Conservation (phyloP, 78 protist genomes). For the Salpingoeca rosetta region DNA sequence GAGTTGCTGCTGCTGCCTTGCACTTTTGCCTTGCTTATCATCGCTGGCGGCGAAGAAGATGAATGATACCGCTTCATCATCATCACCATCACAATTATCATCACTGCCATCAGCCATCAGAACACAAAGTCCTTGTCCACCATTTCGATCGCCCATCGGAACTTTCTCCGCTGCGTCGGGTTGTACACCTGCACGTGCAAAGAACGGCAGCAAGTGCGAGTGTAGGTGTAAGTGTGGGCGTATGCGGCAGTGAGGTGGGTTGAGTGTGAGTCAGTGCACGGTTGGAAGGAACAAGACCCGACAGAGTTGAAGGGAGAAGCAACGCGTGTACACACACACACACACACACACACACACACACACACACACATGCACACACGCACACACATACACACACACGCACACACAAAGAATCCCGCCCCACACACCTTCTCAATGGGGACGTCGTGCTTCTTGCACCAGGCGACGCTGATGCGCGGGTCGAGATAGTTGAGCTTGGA, state of each 20-base stretch:
- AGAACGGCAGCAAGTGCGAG: slow-evolving; percentile 79
- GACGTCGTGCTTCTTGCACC: slow-evolving; percentile 81
- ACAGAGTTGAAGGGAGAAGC: background rate
- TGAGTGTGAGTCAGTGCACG: background rate
- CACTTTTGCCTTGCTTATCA: too few species aligned
- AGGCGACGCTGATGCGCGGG: slow-evolving; percentile 95
- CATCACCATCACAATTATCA: background rate
- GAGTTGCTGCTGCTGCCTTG: too few species aligned
- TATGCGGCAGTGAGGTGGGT: background rate
- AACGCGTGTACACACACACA: background rate
- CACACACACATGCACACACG: background rate
- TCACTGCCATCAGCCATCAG: slow-evolving; percentile 3
- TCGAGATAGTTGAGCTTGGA: slow-evolving; percentile 95
- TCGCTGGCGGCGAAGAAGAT: too few species aligned
- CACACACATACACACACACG: background rate
- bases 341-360: background rate
- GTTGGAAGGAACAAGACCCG: background rate
- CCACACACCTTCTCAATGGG: slow-evolving; percentile 46
- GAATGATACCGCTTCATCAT: background rate
- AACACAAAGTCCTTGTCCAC: background rate
- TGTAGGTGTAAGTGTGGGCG: slow-evolving; percentile 87
- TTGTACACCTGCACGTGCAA: slow-evolving; percentile 62
- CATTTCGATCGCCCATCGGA: slow-evolving; percentile 65
- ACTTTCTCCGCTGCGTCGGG: slow-evolving; percentile 61
- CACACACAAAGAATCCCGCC: background rate